Conservation (phyloP, 371 early-diverging fungal species). For the Capillidium heterosporum region DNA sequence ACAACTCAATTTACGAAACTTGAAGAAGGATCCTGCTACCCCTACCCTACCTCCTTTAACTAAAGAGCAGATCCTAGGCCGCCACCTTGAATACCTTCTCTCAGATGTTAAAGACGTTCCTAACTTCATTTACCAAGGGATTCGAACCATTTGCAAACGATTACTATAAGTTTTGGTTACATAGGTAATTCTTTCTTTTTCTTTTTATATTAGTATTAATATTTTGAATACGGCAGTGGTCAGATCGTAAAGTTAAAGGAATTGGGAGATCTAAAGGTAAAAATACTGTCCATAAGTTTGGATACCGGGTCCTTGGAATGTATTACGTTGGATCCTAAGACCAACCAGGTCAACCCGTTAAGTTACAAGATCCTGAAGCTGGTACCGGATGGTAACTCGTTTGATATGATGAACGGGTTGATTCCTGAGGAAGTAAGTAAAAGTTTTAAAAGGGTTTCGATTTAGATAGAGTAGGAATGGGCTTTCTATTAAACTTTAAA, state of each 20-base stretch:
- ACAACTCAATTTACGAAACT: constrained; percentile 22
- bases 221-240: constrained; percentile 13
- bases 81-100: constrained; percentile 55
- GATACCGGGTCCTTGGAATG: constrained; percentile 62
- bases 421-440: constrained; percentile 37
- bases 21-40: not conserved
- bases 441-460: too few species aligned
- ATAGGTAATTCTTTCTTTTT: constrained; percentile 25
- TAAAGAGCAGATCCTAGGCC: constrained; percentile 54
- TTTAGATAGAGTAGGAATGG: too few species aligned
- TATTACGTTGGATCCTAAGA: constrained; percentile 24
- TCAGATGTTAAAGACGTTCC: constrained; percentile 42
- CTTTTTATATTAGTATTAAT: not conserved
- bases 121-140: constrained; percentile 24
- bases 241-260: constrained; percentile 48
- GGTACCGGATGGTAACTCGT: constrained; percentile 90
- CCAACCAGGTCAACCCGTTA: constrained; percentile 11
- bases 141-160: constrained; percentile 49
- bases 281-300: constrained; percentile 55
- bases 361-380: constrained; percentile 30
- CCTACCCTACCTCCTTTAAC: constrained; percentile 26
- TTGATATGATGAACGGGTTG: constrained; percentile 86
- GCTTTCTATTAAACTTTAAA: too few species aligned
- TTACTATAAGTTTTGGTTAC: constrained; percentile 78
- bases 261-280: constrained; percentile 26